Base-by-base conservation (phyloP, 208 protist genomes). In the Chromosphaera perkinsii region DNA sequence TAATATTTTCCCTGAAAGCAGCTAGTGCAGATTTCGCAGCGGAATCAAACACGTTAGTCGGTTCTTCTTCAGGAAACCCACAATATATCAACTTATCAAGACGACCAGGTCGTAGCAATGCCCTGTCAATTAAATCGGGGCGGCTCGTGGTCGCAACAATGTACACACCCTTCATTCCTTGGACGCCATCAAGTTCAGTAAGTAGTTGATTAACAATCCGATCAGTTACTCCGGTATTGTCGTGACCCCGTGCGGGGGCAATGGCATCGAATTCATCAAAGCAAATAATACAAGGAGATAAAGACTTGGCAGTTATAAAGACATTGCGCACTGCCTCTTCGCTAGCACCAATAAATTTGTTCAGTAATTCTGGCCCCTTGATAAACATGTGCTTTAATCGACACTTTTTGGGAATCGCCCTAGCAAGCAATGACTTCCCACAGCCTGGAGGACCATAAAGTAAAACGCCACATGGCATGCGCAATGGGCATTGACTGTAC, bases 251-350 rank as follows among this genome's bases (percentile, higher is more conserved):
- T 27, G 69, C 40, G 5, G 79, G 81, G 0, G 85, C 85, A 33
- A 88, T 69, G 1, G 80, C 61, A 47, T 89, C 85, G 66, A 89
- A 85, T 52, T 89, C 85, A 61, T 89, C 85, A 22, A 89, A 88
- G 52, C 88, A 89, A 4, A 88, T 47, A 35, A 89, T 54, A 55
- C 72, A 85, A 5, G 85, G 85, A 29, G 20, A 32, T 10, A 77
- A 69, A 24, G 68, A 65, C 54, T 27, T 27, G 1, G 85, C 85
- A 4, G 76, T 51, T n/a, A 56, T 52, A 49, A 89, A 89, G 3
- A 88, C 36, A 39, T 78, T 69, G 35, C 81, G 57, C 42, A 83
- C 77, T 0, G 31, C 69, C 22, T 62, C 52, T 42, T 82, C 79
- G 5, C 64, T 75, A 4, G 68, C 67, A 48, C 79, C 81, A 65